Conservation (phyloP, 345 rosid species). For the Pistacia integerrima region DNA sequence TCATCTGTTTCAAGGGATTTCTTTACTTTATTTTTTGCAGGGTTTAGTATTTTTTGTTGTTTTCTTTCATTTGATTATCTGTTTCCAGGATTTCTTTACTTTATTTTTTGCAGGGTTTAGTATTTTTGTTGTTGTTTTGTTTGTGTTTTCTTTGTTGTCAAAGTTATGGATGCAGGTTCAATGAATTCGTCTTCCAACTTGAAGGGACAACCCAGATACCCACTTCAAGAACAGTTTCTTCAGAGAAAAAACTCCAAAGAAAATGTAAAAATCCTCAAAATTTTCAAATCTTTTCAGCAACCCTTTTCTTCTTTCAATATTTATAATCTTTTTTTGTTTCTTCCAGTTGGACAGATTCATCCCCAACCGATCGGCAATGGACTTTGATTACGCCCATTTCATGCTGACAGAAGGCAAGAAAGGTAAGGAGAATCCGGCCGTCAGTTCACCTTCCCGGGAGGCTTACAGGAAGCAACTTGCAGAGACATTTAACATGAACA, state of each 20-base stretch:
- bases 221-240: slow-evolving; percentile 48
- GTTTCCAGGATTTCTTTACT: background rate
- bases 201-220: slow-evolving; percentile 38
- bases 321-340: background rate
- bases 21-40: background rate
- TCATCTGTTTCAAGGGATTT: background rate
- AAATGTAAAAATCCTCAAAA: slow-evolving; percentile 28
- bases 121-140: background rate
- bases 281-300: background rate
- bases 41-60: background rate
- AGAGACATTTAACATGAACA: slow-evolving; percentile 59
- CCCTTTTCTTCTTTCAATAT: background rate
- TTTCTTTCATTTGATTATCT: slow-evolving; percentile 10
- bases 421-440: slow-evolving; percentile 40
- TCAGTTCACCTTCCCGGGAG: slow-evolving; percentile 59
- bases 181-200: slow-evolving; percentile 24
- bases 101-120: background rate
- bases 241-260: slow-evolving; percentile 46
- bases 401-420: slow-evolving; percentile 57
- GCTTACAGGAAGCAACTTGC: slow-evolving; percentile 66
- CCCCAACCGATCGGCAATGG: slow-evolving; percentile 77
- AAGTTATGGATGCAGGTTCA: slow-evolving; percentile 33
- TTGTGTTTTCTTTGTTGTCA: background rate
- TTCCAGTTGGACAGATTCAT: slow-evolving; percentile 75
- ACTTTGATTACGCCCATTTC: slow-evolving; percentile 64